These are phyloP conservation scores for Perilla frutescens DNA, from an alignment of 257 asterid species.

Conservation along the genomic window DNA sequence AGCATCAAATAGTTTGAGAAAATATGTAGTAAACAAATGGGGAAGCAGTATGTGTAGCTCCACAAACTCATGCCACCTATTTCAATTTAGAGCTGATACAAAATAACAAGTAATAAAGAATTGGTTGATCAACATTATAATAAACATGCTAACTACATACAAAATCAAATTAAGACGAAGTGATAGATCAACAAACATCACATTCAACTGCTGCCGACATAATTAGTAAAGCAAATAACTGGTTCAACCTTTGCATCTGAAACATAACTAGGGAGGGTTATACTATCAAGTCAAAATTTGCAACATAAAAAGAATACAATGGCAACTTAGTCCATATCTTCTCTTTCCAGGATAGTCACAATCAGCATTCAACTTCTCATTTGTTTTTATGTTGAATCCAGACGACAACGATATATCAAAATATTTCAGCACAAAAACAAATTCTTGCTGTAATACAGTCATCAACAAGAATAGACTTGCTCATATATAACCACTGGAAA, in stretches of 20 bases:
- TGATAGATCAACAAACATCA: conserved; percentile 29
- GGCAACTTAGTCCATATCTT: conserved; percentile 28
- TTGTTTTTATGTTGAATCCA: conserved; percentile 5
- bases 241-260: conserved; percentile 1
- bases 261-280: conserved; percentile 39
- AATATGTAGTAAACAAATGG: background rate
- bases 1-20: background rate
- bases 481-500: conserved; percentile 23
- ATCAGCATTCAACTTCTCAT: conserved; percentile 5
- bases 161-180: conserved; percentile 30
- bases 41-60: conserved; percentile 15
- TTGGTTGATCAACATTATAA: conserved; percentile 10
- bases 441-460: conserved; percentile 18
- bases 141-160: conserved; percentile 17
- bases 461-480: background rate
- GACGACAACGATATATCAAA: conserved; percentile 10
- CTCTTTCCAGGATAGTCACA: conserved; percentile 23
- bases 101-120: background rate
- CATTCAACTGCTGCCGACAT: conserved; percentile 19
- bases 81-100: background rate
- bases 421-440: conserved; percentile 23
- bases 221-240: background rate
- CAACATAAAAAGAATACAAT: conserved; percentile 28
- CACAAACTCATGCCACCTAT: background rate
- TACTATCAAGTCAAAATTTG: conserved; percentile 38